Evolutionary conservation across 1,139 yeast species (phyloP).

Genomic region (Geotrichum armillariae): DNA sequence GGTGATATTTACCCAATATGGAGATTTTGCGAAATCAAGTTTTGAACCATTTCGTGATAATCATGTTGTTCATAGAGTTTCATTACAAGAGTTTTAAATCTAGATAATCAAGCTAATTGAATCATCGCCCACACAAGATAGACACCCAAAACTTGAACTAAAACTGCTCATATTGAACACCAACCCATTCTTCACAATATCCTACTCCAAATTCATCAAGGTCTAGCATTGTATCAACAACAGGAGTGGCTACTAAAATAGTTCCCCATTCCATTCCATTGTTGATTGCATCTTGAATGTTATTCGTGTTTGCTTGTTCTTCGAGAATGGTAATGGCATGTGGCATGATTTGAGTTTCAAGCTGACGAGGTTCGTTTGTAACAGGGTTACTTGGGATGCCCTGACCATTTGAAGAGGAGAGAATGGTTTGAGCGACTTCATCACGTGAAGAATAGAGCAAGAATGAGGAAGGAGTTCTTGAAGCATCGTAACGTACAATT

Average conservation of each 20-base stretch:
- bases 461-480: slow-evolving; percentile 58
- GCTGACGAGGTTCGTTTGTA: slow-evolving; percentile 54
- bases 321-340: slow-evolving; percentile 84
- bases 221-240: slow-evolving; percentile 63
- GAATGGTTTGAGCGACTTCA: slow-evolving; percentile 47
- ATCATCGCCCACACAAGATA: no score
- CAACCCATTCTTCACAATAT: slow-evolving; percentile 87
- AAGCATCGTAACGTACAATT: slow-evolving; percentile 71
- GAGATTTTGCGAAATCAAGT: no score
- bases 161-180: slow-evolving; percentile 84
- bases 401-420: slow-evolving; percentile 18
- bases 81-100: not conserved
- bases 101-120: not conserved
- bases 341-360: slow-evolving; percentile 94
- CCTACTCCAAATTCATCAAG: slow-evolving; percentile 65
- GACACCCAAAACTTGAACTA: no score
- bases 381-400: slow-evolving; percentile 16
- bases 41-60: no score
- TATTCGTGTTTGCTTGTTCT: slow-evolving; percentile 38
- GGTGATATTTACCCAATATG: no score
- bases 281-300: slow-evolving; percentile 38
- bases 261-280: slow-evolving; percentile 99
- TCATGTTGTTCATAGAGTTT: not conserved
- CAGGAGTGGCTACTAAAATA: slow-evolving; percentile 78
- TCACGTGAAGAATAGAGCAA: slow-evolving; percentile 69